Percentiles rank a stretch among this genome's conserved stretches.
phyloP scores from a whole-genome alignment of 306 rosid genomes.

The Medicago arabica region DNA sequence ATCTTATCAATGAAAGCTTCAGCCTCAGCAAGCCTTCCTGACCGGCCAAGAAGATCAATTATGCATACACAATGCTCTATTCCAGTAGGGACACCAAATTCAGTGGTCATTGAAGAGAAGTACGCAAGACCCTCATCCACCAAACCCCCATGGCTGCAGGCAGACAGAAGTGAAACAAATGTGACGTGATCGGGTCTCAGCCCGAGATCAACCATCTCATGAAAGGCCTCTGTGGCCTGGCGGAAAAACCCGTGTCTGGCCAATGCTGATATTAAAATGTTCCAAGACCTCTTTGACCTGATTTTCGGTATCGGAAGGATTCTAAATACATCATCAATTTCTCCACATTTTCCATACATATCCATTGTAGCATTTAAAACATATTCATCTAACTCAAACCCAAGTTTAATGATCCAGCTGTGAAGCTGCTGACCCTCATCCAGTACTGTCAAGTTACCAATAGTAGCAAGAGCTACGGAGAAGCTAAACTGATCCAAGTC shows the following conservation, averaged over 20 bases:
- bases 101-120: conserved; percentile 68
- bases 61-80: conserved; percentile 91
- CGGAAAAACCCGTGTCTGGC: conserved; percentile 81
- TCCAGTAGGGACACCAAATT: conserved; percentile 62
- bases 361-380: conserved; percentile 83
- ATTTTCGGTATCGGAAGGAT: conserved; percentile 59
- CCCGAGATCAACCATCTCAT: conserved; percentile 73
- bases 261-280: conserved; percentile 79
- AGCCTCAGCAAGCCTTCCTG: conserved; percentile 88
- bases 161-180: conserved; percentile 88
- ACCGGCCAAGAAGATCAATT: conserved; percentile 93
- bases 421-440: conserved; percentile 95
- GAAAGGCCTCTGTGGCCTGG: conserved; percentile 74
- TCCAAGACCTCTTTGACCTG: conserved; percentile 83
- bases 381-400: conserved; percentile 71
- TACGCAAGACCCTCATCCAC: conserved; percentile 89
- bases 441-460: conserved; percentile 79
- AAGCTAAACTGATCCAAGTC: conserved; percentile 82
- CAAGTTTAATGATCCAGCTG: conserved; percentile 70
- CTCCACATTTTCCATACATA: conserved; percentile 97
- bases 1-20: conserved; percentile 66
- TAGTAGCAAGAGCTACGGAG: conserved; percentile 69
- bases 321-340: conserved; percentile 71
- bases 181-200: conserved; percentile 83
- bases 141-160: conserved; percentile 90